These are phyloP conservation scores for Leccinellum luteum DNA, from an alignment of 768 basidiomycete species.

Conservation along the genomic window DNA sequence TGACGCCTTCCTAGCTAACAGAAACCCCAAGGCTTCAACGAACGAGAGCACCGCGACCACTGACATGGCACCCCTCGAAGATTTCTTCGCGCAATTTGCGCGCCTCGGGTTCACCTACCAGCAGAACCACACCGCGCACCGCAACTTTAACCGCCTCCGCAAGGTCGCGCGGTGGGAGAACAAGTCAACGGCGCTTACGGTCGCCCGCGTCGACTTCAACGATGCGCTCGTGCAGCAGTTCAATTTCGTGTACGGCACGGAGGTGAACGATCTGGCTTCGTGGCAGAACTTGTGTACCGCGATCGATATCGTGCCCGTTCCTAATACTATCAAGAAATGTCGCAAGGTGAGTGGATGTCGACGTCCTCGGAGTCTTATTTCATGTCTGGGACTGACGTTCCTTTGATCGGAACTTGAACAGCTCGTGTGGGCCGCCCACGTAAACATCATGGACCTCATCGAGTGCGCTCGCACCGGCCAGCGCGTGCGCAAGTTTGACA, in stretches of 20 bases:
- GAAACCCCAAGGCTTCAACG: not conserved
- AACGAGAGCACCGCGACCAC: not conserved
- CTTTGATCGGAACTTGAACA: not conserved
- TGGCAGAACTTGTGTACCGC: slow-evolving; percentile 27
- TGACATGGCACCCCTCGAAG: slow-evolving; percentile 23
- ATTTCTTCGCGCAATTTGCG: slow-evolving; percentile 24
- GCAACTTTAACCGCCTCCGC: slow-evolving; percentile 21
- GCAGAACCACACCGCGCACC: slow-evolving; percentile 9
- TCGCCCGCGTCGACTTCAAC: slow-evolving; percentile 6
- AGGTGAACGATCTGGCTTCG: slow-evolving; percentile 11
- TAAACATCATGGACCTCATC: slow-evolving; percentile 37
- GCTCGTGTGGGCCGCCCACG: slow-evolving; percentile 29
- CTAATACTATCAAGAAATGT: slow-evolving; percentile 17
- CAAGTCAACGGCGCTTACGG: not conserved
- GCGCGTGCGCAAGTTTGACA: slow-evolving; percentile 24
- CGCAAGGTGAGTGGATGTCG: slow-evolving; percentile 9
- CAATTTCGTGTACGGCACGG: slow-evolving; percentile 22
- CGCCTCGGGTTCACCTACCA: slow-evolving; percentile 15
- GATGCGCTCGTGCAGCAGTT: slow-evolving; percentile 26
- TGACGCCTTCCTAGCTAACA: not conserved
- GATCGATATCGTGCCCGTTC: slow-evolving; percentile 22
- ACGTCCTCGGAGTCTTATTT: not conserved
- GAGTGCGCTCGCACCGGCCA: slow-evolving; percentile 11
- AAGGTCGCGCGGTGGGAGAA: not conserved
- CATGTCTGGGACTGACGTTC: not conserved